Evolutionary conservation across 2,329 filamentous ascomycete genomes (phyloP), one percentile per base, ranked within the genome.

Genomic region (Lizonia empirigonia): DNA sequence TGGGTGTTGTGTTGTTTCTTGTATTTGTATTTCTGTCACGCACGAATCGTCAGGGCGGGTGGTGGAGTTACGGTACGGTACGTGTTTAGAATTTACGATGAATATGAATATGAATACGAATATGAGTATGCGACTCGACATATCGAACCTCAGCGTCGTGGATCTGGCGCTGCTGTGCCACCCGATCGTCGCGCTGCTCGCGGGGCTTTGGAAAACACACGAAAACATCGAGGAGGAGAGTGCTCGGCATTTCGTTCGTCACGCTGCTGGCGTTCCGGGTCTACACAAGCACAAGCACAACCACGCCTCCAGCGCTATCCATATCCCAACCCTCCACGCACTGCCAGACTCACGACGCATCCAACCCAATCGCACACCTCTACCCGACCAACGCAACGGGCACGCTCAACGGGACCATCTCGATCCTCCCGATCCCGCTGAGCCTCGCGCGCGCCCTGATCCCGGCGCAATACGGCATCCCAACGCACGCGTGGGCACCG

Each of bases 381-480:
- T 82, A 80, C 50, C 79, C 79, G 2, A 68, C 73, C 23, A 73
- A 77, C 22, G 74, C 78, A 10, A 83, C 80, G 0, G 82, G 81
- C 3, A 79, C 79, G 0, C 65, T 84, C 19, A 85, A 85, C 63
- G 78, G 77, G 35, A 84, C 82, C 0, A 68, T 82, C 1, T 71
- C 76, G 16, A 73, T 84, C 29, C 64, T 84, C 2, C 81, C 81
- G 2, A 82, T 84, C 23, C 64, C 80, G 0, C 66, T 82, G 20
- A 55, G 65, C 3, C 64, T 74, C 1, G 81, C 81, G 7, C 75
- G 78, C 9, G 62, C 70, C 16, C 61, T 82, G 16, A 76, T 84
- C 16, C 82, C 81, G 0, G 29, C 74, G 0, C 66, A 78, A 60
- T 82, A 79, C 62, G 59, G 64, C 12, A 83, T 84, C 57, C 68